Evolutionary conservation across 139 green algal genomes (phyloP), one percentile per base, ranked within the genome.

Genomic region (Chlamydomonas sp.): DNA sequence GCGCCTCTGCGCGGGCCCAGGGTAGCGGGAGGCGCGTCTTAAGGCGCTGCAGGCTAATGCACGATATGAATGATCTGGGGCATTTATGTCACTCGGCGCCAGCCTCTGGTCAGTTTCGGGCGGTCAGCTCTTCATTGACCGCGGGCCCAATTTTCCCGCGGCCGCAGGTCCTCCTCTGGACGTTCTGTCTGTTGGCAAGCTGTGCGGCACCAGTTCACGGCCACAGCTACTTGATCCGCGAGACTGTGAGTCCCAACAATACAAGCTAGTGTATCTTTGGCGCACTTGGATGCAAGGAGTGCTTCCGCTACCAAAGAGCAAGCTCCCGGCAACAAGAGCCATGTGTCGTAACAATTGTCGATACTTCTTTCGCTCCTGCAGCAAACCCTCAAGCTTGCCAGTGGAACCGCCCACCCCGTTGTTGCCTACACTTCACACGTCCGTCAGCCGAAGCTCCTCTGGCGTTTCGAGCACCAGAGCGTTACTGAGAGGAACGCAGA

Each of bases 111-210:
- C n/a, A 71, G 75, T 9, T 63, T 60, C 1, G n/a, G n/a, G 49
- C 61, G 58, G 72, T 79, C 58, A 79, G 60, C 72, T 57, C 4
- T 59, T 79, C 18, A 58, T 2, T 31, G 3, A 8, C 60, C 3
- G 49, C 4, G 1, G 16, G 1, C 83, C 12, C 58, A 81, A 49
- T 59, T 80, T 31, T 14, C 7, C 31, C 15, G 6, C 64, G 15
- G 5, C 63, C 1, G 75, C 89, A 96, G 93, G 92, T 94, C 49
- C 82, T 96, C 7, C 85, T 96, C 4, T 96, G 94, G 94, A 95
- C 91, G 5, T 93, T 93, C 57, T 95, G 90, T 82, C 83, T 96
- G 57, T 72, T 96, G 18, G 85, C 88, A 10, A 92, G 80, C 63
- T 90, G 85, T 2, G 85, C 90, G 49, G 87, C 78, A 17, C 81